Base-by-base conservation (phyloP, 2,329 filamentous ascomycete genomes). In the Apiospora kogelbergensis region DNA sequence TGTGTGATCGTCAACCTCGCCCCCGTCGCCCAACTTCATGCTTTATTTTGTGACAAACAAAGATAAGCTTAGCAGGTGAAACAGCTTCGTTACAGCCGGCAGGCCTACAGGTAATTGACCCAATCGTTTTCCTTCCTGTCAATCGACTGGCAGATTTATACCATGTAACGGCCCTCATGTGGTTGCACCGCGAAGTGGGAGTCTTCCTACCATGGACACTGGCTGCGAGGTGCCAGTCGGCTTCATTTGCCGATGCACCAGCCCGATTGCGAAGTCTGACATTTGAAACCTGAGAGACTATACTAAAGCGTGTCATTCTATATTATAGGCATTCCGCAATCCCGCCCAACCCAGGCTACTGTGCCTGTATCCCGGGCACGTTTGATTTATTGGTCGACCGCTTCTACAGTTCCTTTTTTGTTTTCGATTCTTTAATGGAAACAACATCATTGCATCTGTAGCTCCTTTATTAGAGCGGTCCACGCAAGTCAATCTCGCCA, bases 41-140 rank as follows among this genome's bases (percentile, higher is more conserved):
- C 63, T 65, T 65, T 37, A 60, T 37, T 60, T 60, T 60, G 53
- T 60, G 53, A 60, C 42, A 33, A 46, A 48, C 65, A 44, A 66
- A 22, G 26, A 26, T 24, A 37, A 53, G 46, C 64, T 70, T 67
- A 68, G 69, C 66, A 64, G 53, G 46, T 65, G 57, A 66, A 42
- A 57, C 65, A 68, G 44, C 26, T 40, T 67, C 42, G 63, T 22
- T 22, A 42, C 57, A 41, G 66, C 53, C 53, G 53, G 20, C 30
- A 33, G 30, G 53, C 30, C 20, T 65, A 68, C 45, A 70, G 65
- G 65, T 63, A 72, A n/a, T 22, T 37, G 20, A 60, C 30, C 53
- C 53, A 60, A 60, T 60, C 37, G 30, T 37, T 60, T 60, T 60
- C 26, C 26, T 37, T 37, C 3, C 30, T 17, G 53, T 37, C 53